Evolutionary conservation across 2,329 filamentous ascomycete species (phyloP), one percentile per base, ranked within the genome.

Genomic region (Arthrinium puccinioides): DNA sequence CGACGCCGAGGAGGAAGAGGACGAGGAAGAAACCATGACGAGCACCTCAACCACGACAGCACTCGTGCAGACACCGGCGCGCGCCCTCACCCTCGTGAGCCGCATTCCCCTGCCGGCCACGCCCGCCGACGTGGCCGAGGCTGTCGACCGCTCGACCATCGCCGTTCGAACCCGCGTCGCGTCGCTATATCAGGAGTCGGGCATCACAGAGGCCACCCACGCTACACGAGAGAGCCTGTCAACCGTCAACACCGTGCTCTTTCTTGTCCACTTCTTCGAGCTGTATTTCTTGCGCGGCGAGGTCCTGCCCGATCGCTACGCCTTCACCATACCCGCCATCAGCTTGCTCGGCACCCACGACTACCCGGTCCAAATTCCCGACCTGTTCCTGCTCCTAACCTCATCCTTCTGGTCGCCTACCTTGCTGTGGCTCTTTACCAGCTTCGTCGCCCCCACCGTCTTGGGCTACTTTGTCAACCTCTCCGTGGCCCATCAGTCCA

Each of bases 391-490:
- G 21, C 66, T 96, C 8, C 62, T 94, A 25, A 85, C 83, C 2
- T 66, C 73, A 26, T 74, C 74, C 19, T 97, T 95, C 72, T 97
- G 90, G 90, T 80, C 76, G 1, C 84, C 89, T 0, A 77, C 84
- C 38, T 69, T 80, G 7, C 70, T 88, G 15, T 97, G 89, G 88
- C 58, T 77, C 5, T 57, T 81, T 24, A 92, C 87, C 9, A 84
- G 77, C 55, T 60, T 86, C 38, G 52, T 85, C 29, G 47, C 90
- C 20, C 90, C 90, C 2, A 66, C 81, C 34, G 44, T 84, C 21
- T 69, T 79, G 28, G 87, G 85, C 19, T 97, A 92, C 67, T 94
- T 96, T 59, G 84, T 94, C 74, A 97, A 97, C 62, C 62, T 96
- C 53, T 86, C 81, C 26, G 65, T 69, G 33, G 72, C 53, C 44